phyloP scores from a whole-genome alignment of 2,329 filamentous ascomycete species.

The Septoria petroselini region DNA sequence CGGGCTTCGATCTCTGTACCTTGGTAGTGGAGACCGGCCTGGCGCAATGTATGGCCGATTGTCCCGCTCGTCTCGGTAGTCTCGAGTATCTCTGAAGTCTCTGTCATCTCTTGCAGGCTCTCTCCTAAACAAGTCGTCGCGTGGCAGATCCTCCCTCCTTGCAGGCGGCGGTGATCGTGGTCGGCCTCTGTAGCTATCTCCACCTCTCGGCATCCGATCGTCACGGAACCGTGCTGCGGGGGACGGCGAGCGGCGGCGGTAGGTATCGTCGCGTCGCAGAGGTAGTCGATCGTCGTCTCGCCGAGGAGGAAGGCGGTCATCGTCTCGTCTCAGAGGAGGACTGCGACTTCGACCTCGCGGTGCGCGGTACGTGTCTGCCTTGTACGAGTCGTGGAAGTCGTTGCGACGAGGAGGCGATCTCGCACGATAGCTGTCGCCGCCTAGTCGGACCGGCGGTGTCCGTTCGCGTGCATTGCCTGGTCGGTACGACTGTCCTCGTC shows the following conservation, averaged over 20 bases:
- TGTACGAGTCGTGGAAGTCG: conserved; percentile 32
- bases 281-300: conserved; percentile 26
- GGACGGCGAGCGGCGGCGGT: conserved; percentile 36
- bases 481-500: conserved; percentile 41
- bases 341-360: conserved; percentile 24
- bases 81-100: conserved; percentile 31
- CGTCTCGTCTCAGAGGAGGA: conserved; percentile 16
- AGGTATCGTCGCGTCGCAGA: conserved; percentile 32
- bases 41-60: conserved; percentile 24
- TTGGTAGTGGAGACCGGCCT: conserved; percentile 41
- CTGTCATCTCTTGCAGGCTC: conserved; percentile 34
- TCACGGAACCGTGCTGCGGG: conserved; percentile 31
- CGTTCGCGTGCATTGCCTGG: conserved; percentile 36
- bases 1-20: conserved; percentile 45
- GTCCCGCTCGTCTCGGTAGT: conserved; percentile 35
- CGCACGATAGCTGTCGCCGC: conserved; percentile 41
- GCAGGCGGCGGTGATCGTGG: conserved; percentile 34
- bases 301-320: conserved; percentile 16
- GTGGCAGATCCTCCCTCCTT: conserved; percentile 37
- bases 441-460: conserved; percentile 30
- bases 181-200: conserved; percentile 37
- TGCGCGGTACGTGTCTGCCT: conserved; percentile 35
- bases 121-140: conserved; percentile 40
- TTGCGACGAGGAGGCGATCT: conserved; percentile 50
- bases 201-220: conserved; percentile 30